Evolutionary conservation across 306 rosid genomes (phyloP), one percentile per base, ranked within the genome.

Genomic region (Cucumis melo): DNA sequence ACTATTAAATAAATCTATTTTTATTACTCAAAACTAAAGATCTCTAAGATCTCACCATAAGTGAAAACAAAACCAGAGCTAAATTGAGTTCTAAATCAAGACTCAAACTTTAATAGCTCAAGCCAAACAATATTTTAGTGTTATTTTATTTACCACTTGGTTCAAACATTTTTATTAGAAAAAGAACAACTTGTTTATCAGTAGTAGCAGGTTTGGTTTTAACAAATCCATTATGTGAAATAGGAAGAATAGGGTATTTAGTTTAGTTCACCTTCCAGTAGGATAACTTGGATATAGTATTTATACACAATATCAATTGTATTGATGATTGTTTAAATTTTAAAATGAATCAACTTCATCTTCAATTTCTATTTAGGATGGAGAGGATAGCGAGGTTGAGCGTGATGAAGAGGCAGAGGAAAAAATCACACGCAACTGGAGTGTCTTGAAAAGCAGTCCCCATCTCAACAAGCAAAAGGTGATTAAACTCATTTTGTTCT

Each of bases 381-480:
- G 88, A 78, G 93, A 79, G 48, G 96, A 90, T 42, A 92, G 96
- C 81, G 99, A 92, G 23, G 57, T 59, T 56, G 96, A 90, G 71
- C 90, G 68, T 23, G 96, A 53, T 41, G 86, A 27, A 24, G 89
- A 73, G 64, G 89, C 68, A 36, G 90, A 81, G 16, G 89, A 87
- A 83, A 92, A 94, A 85, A 70, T 94, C 76, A 59, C 73, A 29
- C 91, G 96, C 83, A 89, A 90, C 79, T 94, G 99, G 99, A 94
- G 99, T 68, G 93, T 90, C 78, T 86, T 90, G 86, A 93, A 91
- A 90, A 84, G 83, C 75, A 87, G 86, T 79, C 96, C 96, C 0
- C 85, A 87, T 81, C 90, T 89, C 71, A 84, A 73, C 82, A 88
- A 89, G 79, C 87, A 96, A 73, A 88, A 94, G 97, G 99, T 94